phyloP scores from a whole-genome alignment of 2,329 filamentous ascomycete genomes.

The Fusarium domesticum region DNA sequence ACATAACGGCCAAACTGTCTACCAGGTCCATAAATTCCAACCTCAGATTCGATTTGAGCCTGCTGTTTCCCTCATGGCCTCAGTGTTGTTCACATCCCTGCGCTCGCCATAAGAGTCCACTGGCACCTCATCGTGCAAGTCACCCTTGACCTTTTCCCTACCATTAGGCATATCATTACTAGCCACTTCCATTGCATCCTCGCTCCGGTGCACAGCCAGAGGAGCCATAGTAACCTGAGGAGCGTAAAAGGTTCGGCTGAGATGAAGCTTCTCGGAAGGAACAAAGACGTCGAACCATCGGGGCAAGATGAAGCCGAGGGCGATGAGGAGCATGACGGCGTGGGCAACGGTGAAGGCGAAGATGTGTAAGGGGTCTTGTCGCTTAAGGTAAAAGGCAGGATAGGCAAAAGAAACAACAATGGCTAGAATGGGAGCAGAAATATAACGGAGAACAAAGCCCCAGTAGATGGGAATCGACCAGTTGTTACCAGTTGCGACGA shows the following conservation, averaged over 20 bases:
- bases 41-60: no score
- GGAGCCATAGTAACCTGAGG: neutral
- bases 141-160: neutral
- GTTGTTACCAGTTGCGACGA: conserved; percentile 50
- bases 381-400: conserved; percentile 43
- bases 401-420: conserved; percentile 51
- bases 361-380: conserved; percentile 45
- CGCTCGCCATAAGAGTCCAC: no score
- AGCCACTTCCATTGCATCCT: neutral
- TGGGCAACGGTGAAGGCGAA: conserved; percentile 1
- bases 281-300: conserved; percentile 3
- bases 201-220: neutral
- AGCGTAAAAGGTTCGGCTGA: neutral
- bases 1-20: no score
- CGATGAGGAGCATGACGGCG: neutral
- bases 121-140: neutral
- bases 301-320: conserved; percentile 1
- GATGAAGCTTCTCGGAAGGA: conserved; percentile 1
- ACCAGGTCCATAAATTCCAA: no score
- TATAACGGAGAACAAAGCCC: conserved; percentile 45
- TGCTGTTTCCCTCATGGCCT: no score
- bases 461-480: conserved; percentile 52
- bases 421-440: conserved; percentile 44
- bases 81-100: no score
- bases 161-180: neutral